phyloP scores from a whole-genome alignment of 306 rosid genomes.

The Fagus sylvatica region DNA sequence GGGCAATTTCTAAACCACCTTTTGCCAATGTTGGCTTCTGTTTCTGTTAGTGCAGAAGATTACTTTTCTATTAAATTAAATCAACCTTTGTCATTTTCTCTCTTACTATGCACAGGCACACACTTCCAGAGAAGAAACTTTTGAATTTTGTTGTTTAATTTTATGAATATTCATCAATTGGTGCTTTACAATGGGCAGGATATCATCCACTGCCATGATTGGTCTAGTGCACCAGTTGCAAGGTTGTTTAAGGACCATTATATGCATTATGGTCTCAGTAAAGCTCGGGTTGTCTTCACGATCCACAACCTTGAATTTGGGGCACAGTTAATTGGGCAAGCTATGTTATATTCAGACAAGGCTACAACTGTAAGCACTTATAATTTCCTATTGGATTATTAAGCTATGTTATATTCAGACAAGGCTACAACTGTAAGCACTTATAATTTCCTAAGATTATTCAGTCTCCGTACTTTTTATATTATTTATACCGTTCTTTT shows the following conservation, averaged over 20 bases:
- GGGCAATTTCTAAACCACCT: not conserved
- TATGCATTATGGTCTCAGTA: slow-evolving; percentile 74
- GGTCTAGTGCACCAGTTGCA: slow-evolving; percentile 98
- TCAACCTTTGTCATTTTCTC: no score
- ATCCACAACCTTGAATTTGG: slow-evolving; percentile 99
- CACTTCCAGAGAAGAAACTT: not conserved
- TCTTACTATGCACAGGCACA: no score
- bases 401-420: slow-evolving; percentile 54
- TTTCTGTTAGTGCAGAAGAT: not conserved
- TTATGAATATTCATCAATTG: slow-evolving; percentile 28
- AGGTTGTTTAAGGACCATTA: slow-evolving; percentile 92
- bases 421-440: slow-evolving; percentile 90
- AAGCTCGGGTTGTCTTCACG: slow-evolving; percentile 83
- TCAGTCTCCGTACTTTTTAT: not conserved
- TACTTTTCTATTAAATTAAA: not conserved
- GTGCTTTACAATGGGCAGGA: slow-evolving; percentile 60
- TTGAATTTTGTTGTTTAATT: not conserved
- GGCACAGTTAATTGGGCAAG: slow-evolving; percentile 63
- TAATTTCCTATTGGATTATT: slow-evolving; percentile 17
- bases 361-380: slow-evolving; percentile 83
- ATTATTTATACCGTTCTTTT: not conserved
- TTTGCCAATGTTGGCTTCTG: not conserved
- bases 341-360: slow-evolving; percentile 72
- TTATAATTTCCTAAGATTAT: slow-evolving; percentile 16
- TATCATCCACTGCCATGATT: slow-evolving; percentile 98